Base-by-base conservation (phyloP, 1,284 basidiomycete genomes). In the Wallemia hederae region DNA sequence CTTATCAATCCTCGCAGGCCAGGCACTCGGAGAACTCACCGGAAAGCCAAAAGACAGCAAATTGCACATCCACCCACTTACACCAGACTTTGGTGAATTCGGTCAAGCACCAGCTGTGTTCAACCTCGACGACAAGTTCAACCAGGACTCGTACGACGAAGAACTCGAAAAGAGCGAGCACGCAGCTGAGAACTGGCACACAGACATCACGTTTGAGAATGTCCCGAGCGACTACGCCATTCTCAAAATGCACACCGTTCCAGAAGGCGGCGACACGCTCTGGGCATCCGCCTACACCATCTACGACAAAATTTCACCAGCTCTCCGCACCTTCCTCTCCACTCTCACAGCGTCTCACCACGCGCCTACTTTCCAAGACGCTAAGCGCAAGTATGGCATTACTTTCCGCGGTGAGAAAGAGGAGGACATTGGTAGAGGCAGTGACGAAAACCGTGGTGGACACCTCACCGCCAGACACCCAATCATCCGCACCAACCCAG, bases 51-150 rank as follows among this genome's bases (percentile, higher is more conserved):
- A 62, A 19, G 55, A 24, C 24, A 60, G 61, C 11, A 62, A 59
- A 5, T 61, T 67, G 5, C 66, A 67, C 60, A 65, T 66, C 27
- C 66, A 67, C 60, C 66, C 66, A 1, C 61, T 66, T 49, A 58
- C 58, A 60, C 65, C 66, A 58, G 61, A 62, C 2, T 63, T 63
- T 34, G 62, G 65, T 19, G 58, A 60, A 19, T 24, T 39, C 34
- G 66, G 66, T 58, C 59, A 65, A 27, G 64, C 62, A 31, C 62
- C 65, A 55, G 62, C 62, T 59, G 65, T 65, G 17, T 65, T 65
- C 15, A 62, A 39, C 63, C 61, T 62, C 56, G 60, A 58, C 25
- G 56, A 58, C 25, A 58, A 58, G 56, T 58, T 58, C 25, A 49
- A 39, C 61, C 22, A 59, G 57, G 33, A 55, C 49, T n/a, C 25